Conservation (phyloP, 139 green algal species). For the Raphidocelis subcapitata region DNA sequence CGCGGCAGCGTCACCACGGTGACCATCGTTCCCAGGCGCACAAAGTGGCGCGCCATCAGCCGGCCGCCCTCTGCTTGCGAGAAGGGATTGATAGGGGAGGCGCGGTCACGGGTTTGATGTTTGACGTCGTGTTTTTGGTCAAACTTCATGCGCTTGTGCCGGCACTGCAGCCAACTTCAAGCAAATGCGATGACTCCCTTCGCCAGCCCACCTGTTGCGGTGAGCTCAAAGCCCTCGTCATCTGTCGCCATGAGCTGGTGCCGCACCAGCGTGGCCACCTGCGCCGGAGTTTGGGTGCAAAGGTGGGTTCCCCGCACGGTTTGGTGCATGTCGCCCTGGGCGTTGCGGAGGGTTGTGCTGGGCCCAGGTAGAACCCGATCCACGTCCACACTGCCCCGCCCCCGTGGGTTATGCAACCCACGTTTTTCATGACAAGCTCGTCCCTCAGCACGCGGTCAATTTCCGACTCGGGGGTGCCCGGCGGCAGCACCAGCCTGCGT, state of each 20-base stretch:
- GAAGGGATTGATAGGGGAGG: no score
- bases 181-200: no score
- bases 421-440: conserved; percentile 51
- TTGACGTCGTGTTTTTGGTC: no score
- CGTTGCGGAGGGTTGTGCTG: no score
- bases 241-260: conserved; percentile 59
- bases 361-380: no score
- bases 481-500: conserved; percentile 3
- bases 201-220: conserved; percentile 42
- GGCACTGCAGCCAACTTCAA: no score
- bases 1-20: conserved; percentile 28
- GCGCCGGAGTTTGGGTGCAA: no score
- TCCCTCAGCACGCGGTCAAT: conserved; percentile 53
- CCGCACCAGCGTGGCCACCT: conserved; percentile 43
- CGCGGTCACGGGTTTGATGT: no score
- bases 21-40: conserved; percentile 77
- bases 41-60: conserved; percentile 80
- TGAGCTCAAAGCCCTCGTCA: conserved; percentile 53
- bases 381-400: no score
- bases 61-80: conserved; percentile 45
- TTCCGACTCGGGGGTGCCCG: conserved; percentile 13
- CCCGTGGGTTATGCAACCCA: conserved; percentile 24
- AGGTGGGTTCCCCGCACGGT: no score
- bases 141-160: no score
- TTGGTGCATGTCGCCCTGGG: no score